phyloP scores from a whole-genome alignment of 2,329 filamentous ascomycete species.

The Hirsutella rhossiliensis region DNA sequence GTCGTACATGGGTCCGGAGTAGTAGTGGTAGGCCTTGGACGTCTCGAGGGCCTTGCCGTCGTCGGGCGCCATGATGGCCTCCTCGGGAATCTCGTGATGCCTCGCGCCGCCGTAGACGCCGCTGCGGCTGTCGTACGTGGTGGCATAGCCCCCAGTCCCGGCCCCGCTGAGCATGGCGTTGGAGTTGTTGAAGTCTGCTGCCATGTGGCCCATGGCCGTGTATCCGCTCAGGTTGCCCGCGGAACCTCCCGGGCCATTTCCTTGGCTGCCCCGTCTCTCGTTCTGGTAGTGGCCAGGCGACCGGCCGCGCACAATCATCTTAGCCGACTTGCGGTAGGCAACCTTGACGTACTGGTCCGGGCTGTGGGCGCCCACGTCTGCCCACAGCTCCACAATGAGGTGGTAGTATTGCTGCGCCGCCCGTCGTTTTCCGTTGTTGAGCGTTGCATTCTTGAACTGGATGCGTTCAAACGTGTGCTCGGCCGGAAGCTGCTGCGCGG shows the following conservation, averaged over 20 bases:
- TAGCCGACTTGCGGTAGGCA: conserved; percentile 60
- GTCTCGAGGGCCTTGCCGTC: conserved; percentile 37
- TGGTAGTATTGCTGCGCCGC: conserved; percentile 90
- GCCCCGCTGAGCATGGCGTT: conserved; percentile 24
- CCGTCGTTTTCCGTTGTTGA: conserved; percentile 84
- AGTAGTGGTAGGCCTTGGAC: conserved; percentile 43
- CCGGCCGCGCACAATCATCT: conserved; percentile 77
- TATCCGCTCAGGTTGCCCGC: conserved; percentile 46
- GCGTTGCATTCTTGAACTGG: conserved; percentile 87
- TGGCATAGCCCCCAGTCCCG: conserved; percentile 9
- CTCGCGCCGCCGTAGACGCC: conserved; percentile 29
- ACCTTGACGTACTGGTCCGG: conserved; percentile 54
- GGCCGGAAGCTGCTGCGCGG: conserved; percentile 28
- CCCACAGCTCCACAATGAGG: conserved; percentile 75
- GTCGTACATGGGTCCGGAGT: conserved; percentile 38
- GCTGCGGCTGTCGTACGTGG: conserved; percentile 15
- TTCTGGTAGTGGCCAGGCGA: conserved; percentile 73
- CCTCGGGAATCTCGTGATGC: conserved; percentile 36
- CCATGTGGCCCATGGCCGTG: conserved; percentile 11
- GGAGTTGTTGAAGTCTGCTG: conserved; percentile 15
- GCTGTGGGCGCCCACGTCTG: conserved; percentile 43
- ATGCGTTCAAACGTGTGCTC: conserved; percentile 73
- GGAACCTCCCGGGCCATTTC: conserved; percentile 55
- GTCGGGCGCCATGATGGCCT: conserved; percentile 38
- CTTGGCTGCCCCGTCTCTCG: conserved; percentile 54